Evolutionary conservation across 116 monocot species (phyloP).

Genomic region (Posidonia oceanica): DNA sequence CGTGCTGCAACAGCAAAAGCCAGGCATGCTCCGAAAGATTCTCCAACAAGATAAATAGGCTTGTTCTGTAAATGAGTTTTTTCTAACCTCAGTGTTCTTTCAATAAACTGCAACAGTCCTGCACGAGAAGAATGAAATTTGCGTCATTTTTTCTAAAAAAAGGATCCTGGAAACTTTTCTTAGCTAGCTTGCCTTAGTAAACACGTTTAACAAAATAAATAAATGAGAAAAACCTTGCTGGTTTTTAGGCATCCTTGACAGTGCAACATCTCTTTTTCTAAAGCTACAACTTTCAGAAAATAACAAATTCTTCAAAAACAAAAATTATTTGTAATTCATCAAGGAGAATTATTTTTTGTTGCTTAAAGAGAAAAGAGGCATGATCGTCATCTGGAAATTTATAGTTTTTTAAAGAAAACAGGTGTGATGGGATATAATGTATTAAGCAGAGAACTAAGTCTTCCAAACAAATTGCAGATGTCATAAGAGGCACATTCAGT

Average conservation of each 20-base stretch:
- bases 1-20: slow-evolving; percentile 68
- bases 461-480: no score
- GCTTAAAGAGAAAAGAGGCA: no score
- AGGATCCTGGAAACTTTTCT: not conserved
- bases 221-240: no score
- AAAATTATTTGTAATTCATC: no score
- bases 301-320: not conserved
- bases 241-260: no score
- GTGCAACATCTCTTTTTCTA: not conserved
- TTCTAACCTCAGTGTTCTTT: slow-evolving; percentile 43
- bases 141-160: not conserved
- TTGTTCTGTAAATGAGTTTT: slow-evolving; percentile 14
- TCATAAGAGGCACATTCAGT: no score
- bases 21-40: slow-evolving; percentile 73
- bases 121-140: slow-evolving; percentile 6
- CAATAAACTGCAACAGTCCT: slow-evolving; percentile 56
- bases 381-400: no score
- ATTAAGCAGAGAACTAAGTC: no score
- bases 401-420: no score
- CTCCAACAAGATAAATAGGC: slow-evolving; percentile 78
- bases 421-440: no score
- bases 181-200: no score
- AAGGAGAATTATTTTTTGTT: not conserved
- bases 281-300: not conserved
- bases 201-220: no score